These are phyloP conservation scores for Epichloe scottii DNA, from an alignment of 2,329 filamentous ascomycete species.

Conservation along the genomic window DNA sequence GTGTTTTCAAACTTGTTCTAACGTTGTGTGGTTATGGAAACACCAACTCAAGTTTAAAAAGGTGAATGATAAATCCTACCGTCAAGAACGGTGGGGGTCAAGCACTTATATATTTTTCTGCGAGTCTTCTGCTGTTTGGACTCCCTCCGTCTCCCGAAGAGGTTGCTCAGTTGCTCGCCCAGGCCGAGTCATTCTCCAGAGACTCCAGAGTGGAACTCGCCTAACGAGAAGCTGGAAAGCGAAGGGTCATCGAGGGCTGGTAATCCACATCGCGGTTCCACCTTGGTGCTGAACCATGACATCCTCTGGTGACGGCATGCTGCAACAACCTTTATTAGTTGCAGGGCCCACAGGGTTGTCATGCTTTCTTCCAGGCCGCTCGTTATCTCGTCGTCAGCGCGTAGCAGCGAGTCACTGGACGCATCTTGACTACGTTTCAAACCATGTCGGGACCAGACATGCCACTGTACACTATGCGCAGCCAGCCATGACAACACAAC, in stretches of 20 bases:
- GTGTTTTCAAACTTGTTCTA: no score
- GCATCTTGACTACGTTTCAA: no score
- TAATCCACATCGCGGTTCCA: constrained; percentile 12
- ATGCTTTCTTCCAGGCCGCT: no score
- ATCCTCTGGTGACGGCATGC: constrained; percentile 5
- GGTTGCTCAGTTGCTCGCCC: not conserved
- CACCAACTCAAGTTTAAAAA: constrained; percentile 6
- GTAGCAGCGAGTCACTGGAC: no score
- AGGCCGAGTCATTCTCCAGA: constrained; percentile 4
- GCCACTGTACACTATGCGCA: no score
- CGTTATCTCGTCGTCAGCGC: no score
- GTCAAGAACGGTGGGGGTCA: constrained; percentile 27
- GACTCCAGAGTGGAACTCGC: constrained; percentile 1
- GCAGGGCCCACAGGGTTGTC: not conserved
- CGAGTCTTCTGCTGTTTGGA: not conserved
- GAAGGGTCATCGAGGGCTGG: constrained; percentile 2
- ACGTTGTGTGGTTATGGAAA: not conserved
- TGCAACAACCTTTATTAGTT: not conserved
- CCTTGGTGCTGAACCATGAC: constrained; percentile 3
- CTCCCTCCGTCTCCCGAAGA: not conserved
- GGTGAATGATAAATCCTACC: constrained; percentile 16
- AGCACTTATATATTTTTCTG: constrained; percentile 20
- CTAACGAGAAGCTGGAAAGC: not conserved
- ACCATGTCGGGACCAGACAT: no score
- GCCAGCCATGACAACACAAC: not conserved